Evolutionary conservation across 306 rosid genomes (phyloP), one percentile per base, ranked within the genome.

Genomic region (Vigna hirtella): DNA sequence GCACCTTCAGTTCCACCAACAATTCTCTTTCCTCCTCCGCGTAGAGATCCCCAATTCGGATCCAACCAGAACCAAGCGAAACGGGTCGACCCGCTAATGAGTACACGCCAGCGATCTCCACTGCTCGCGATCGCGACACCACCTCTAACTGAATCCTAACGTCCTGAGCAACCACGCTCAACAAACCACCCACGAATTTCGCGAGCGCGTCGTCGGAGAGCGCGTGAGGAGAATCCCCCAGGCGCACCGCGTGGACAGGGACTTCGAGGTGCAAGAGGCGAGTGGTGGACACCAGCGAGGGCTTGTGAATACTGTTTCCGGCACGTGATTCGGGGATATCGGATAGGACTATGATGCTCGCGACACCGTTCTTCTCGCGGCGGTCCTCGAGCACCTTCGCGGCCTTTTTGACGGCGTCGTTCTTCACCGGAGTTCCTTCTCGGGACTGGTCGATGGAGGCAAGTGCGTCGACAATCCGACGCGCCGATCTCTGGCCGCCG

Each of bases 301-400:
- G 65, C 13, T 76, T 85, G 40, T 9, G 77, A 18, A 51, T 49
- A 5, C 42, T 61, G 0, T 80, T 57, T 1, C 12, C 34, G 28
- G 82, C 70, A 62, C 74, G 85, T 30, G 85, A 81, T 1, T 84
- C 86, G 5, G 79, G 70, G 30, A 74, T 80, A 30, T 88, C 84
- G 1, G 96, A 85, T 0, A 94, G 17, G 6, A 96, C 86, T 7
- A 96, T 43, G 26, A 96, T 83, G 65, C 91, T 85, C 5, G 97
- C 88, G 4, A 86, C 84, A 7, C 93, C 56, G 70, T 93, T 96
- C 72, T 74, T 88, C 82, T 93, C 97, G 2, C 98, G 96, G 63
- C 99, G 96, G 76, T 96, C 99, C 47, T 93, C 97, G 5, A 96
- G 83, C 0, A 96, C 97, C 55, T 93, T 96, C 0, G 91, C 94